Evolutionary conservation across 2,329 filamentous ascomycete species (phyloP), one percentile per base, ranked within the genome.

Genomic region (Escovopsis sp.): DNA sequence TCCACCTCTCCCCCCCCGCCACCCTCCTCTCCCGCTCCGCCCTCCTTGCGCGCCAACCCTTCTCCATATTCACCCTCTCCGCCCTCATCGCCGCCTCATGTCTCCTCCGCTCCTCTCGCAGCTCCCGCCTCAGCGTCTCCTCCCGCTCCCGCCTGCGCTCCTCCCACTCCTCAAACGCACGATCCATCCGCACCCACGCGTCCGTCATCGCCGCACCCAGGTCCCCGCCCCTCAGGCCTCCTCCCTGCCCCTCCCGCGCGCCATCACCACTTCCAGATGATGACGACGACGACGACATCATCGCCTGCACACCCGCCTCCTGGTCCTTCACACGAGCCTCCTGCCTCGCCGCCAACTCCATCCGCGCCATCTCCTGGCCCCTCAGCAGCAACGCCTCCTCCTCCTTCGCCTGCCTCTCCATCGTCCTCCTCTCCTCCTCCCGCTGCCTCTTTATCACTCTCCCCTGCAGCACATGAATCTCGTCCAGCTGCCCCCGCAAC

Each of bases 1-100:
- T 48, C 69, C 70, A 74, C 37, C 50, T 54, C 38, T 55, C 48
- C 53, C 72, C 66, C 0, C 62, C 65, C 6, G 43, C 44, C 33
- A 56, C 56, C 21, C 52, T 54, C 34, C 43, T 51, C 27, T 41
- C 39, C 17, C 58, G 47, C 13, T 56, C 57, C 13, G 43, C 45
- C 33, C 51, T 48, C 31, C 49, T 50, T 14, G 51, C 49, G 2
- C 48, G 51, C 25, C 35, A 46, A 15, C 44, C 36, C n/a, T 48
- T 53, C 13, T 45, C 41, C 17, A 58, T 40, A 14, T 55, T 48
- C 21, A 45, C 42, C 35, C 50, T 56, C 35, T 52, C 50, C 25
- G 57, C 58, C 18, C 61, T 56, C 52, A 62, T 59, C 37, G 63
- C 43, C 49, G 68, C 64, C 35, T 57, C 52, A 13, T 52, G 52